Evolutionary conservation across 306 rosid genomes (phyloP).

Genomic region (Malus sieversii): DNA sequence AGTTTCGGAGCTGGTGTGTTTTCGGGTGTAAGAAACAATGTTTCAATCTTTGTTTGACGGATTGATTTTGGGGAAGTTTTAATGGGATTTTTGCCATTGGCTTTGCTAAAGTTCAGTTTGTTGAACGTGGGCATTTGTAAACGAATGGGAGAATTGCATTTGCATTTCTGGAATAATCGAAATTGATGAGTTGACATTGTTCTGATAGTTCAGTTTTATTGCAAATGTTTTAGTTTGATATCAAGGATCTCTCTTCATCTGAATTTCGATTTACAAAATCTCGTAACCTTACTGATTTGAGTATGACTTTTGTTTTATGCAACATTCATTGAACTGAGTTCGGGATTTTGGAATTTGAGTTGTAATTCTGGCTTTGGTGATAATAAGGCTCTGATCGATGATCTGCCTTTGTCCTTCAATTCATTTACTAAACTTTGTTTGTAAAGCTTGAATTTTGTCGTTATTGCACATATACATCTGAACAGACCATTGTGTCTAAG

Average conservation of each 20-base stretch:
- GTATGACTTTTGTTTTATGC: neutral
- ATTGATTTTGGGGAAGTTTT: constrained; percentile 3
- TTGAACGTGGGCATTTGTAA: neutral
- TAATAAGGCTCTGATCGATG: neutral
- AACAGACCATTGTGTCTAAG: constrained; percentile 1
- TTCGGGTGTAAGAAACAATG: constrained; percentile 1
- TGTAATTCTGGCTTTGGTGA: neutral
- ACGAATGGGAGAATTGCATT: neutral
- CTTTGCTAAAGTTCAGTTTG: constrained; percentile 5
- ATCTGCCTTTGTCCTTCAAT: constrained; percentile 8
- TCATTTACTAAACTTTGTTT: constrained; percentile 15
- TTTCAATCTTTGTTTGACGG: constrained; percentile 4
- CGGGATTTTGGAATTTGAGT: neutral
- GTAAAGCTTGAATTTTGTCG: constrained; percentile 12
- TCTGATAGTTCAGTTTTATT: neutral
- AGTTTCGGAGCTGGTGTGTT: constrained; percentile 1
- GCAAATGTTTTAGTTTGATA: neutral
- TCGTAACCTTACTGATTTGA: neutral
- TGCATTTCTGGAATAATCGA: neutral
- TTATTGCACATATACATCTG: constrained; percentile 1
- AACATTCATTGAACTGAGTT: neutral
- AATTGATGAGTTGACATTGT: neutral
- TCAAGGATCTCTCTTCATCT: neutral
- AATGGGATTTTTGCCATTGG: neutral
- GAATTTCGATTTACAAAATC: neutral